Evolutionary conservation across 2,329 filamentous ascomycete genomes (phyloP), one percentile per base, ranked within the genome.

Genomic region (Sordariomycetes sp.): DNA sequence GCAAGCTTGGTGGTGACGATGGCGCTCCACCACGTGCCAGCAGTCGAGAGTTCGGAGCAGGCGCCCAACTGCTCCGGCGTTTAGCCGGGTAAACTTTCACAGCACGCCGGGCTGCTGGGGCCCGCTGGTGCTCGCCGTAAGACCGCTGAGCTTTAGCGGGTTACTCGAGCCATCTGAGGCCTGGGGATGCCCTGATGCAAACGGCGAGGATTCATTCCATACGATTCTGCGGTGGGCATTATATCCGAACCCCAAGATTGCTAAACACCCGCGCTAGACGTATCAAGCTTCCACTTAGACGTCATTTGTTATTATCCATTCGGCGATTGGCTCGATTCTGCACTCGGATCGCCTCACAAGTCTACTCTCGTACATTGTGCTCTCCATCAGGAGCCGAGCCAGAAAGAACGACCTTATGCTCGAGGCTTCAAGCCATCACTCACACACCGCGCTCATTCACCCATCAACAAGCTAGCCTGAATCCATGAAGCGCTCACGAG

Each of bases 401-500:
- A n/a, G n/a, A n/a, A n/a, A n/a, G n/a, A n/a, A n/a, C n/a, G n/a
- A n/a, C n/a, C n/a, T n/a, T 32, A 32, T 32, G 28, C 28, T 32
- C 28, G 8, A 32, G 28, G 28, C 22, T 22, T 22, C 20, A 22
- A 10, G 10, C 45, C 45, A 50, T 22, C 45, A 50, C 45, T 39
- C 28, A 39, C 20, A 36, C 20, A 36, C 28, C 34, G 22, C 28
- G 20, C 22, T 36, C 22, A 39, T 54, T 24, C 25, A 39, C 32
- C 32, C 17, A 54, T 22, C 52, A 15, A n/a, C 52, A 55, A 55
- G 35, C 22, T 24, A 55, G 22, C 35, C 20, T 12, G 61, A 62
- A 59, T 71, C 68, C 67, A 83, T 83, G 80, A 83, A 83, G 76
- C 80, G 80, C 73, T 78, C 78, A 78, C 79, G 80, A 72, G 78